Conservation (phyloP, 805 yeast species). For the Candida manassasensis region DNA sequence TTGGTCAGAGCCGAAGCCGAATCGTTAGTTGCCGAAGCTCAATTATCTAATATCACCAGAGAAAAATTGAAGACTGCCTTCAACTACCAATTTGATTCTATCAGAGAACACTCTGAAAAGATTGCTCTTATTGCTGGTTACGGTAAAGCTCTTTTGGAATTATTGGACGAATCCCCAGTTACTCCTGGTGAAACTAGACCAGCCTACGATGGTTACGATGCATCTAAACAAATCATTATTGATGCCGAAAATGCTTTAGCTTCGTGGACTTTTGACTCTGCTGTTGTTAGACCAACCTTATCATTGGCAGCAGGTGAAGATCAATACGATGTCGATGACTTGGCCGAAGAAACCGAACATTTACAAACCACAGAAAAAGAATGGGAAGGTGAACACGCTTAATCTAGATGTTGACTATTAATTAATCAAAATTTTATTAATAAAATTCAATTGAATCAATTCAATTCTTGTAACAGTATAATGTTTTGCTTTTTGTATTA, state of each 20-base stretch:
- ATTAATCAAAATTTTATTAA: no score
- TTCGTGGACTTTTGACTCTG: constrained; percentile 93
- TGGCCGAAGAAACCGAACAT: constrained; percentile 41
- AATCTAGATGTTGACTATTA: constrained; percentile 5
- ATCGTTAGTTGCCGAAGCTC: constrained; percentile 98
- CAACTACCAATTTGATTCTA: constrained; percentile 93
- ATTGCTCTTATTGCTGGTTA: constrained; percentile 96
- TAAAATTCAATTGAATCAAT: constrained; percentile 8
- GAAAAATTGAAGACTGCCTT: constrained; percentile 97
- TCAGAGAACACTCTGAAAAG: constrained; percentile 93
- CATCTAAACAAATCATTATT: constrained; percentile 94
- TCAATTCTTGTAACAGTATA: constrained; percentile 5
- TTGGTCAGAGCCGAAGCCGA: constrained; percentile 99
- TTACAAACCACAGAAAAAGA: constrained; percentile 54
- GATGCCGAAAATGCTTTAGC: constrained; percentile 96
- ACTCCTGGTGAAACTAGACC: constrained; percentile 99
- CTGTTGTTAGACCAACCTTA: constrained; percentile 90
- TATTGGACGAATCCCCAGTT: constrained; percentile 93
- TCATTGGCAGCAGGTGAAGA: constrained; percentile 69
- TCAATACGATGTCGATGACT: constrained; percentile 36
- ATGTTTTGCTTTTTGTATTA: constrained; percentile 3
- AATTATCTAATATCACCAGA: constrained; percentile 95
- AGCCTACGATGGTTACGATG: constrained; percentile 97
- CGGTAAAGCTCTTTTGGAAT: constrained; percentile 95
- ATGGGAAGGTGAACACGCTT: constrained; percentile 23